A percentile compares a stretch with the other conserved stretches of the same genome.
Evolutionary conservation across 495 filamentous ascomycete species (phyloP).

Genomic region (Hypoxylon cercidicola): DNA sequence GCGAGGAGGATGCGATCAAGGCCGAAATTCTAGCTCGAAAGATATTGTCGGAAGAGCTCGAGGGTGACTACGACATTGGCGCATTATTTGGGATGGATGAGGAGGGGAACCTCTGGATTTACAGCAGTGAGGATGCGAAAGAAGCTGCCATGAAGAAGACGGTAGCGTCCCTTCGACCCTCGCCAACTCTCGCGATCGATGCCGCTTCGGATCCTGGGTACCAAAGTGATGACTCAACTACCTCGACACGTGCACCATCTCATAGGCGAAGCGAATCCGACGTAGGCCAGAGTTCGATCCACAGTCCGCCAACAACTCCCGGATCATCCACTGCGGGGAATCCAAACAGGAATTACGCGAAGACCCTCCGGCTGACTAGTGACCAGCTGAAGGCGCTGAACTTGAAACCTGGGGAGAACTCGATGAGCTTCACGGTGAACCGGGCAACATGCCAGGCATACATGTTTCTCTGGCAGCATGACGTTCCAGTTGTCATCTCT

Average conservation of each 20-base stretch:
- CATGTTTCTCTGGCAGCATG: conserved; percentile 93
- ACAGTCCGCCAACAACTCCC: conserved; percentile 83
- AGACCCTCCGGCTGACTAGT: conserved; percentile 95
- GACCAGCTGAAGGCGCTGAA: conserved; percentile 91
- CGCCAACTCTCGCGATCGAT: conserved; percentile 68
- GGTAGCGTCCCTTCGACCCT: conserved; percentile 57
- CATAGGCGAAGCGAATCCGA: conserved; percentile 73
- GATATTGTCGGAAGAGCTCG: conserved; percentile 92
- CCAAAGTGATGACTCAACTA: conserved; percentile 74
- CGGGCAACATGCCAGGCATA: conserved; percentile 87
- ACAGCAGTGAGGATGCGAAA: conserved; percentile 96
- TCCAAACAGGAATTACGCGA: conserved; percentile 87
- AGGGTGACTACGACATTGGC: conserved; percentile 96
- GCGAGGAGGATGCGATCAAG: conserved; percentile 87
- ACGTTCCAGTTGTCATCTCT: conserved; percentile 93
- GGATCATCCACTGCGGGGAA: conserved; percentile 68
- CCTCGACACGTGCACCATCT: conserved; percentile 44
- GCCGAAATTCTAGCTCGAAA: conserved; percentile 95
- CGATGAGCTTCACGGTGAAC: conserved; percentile 96
- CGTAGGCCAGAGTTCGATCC: conserved; percentile 69
- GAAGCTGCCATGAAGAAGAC: conserved; percentile 68
- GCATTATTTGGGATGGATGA: conserved; percentile 94
- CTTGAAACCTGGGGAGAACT: conserved; percentile 84
- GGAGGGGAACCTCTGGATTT: conserved; percentile 97
- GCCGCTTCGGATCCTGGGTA: conserved; percentile 93